Conservation (phyloP, 306 rosid genomes). For the Sicyos baderoa region DNA sequence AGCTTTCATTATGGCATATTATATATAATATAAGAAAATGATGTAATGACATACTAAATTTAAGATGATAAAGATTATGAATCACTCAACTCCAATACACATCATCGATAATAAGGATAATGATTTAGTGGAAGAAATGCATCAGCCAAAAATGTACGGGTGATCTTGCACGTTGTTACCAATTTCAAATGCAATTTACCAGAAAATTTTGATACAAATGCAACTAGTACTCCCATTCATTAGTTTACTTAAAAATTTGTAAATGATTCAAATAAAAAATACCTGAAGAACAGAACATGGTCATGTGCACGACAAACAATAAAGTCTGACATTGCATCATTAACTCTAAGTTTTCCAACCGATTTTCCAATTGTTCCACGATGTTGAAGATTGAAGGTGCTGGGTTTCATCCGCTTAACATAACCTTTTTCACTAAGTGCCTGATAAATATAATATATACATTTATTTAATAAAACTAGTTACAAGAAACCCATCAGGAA, state of each 20-base stretch:
- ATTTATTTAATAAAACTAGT: neutral
- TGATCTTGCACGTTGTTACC: no score
- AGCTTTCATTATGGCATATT: no score
- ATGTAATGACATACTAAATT: no score
- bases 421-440: conserved; percentile 91
- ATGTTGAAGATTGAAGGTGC: conserved; percentile 74
- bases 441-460: conserved; percentile 31
- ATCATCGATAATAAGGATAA: no score
- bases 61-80: no score
- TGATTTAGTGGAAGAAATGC: no score
- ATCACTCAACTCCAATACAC: no score
- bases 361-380: conserved; percentile 99
- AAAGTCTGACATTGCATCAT: conserved; percentile 94
- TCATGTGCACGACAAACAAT: conserved; percentile 88
- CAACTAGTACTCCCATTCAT: neutral
- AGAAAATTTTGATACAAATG: no score
- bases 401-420: conserved; percentile 90
- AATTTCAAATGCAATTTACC: no score
- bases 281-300: conserved; percentile 94
- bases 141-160: no score
- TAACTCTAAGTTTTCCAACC: conserved; percentile 88
- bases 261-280: no score
- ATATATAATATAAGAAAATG: no score
- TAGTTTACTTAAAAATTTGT: neutral
- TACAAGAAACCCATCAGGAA: neutral